Percentiles rank a stretch among this genome's conserved stretches.
phyloP scores from a whole-genome alignment of 2,329 filamentous ascomycete species.

The Colletotrichum camelliae region DNA sequence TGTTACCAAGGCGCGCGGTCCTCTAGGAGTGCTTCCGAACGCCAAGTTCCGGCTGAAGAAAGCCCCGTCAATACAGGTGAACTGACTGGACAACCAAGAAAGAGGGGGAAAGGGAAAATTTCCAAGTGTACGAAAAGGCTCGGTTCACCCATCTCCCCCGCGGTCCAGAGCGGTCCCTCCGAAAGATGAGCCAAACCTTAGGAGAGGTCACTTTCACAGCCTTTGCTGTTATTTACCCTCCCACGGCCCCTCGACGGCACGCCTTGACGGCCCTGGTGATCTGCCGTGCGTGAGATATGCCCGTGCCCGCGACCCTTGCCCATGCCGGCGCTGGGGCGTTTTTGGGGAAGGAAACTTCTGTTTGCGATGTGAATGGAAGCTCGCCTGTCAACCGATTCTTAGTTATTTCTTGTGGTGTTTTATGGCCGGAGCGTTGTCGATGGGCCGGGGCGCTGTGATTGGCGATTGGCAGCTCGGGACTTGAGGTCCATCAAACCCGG shows the following conservation, averaged over 20 bases:
- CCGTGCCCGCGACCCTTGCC: neutral
- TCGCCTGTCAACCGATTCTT: neutral
- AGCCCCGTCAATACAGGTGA: neutral
- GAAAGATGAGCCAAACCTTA: neutral
- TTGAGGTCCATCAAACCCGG: neutral
- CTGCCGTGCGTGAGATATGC: neutral
- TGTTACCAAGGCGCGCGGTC: neutral
- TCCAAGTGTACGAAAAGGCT: neutral
- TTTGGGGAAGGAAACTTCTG: neutral
- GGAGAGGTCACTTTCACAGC: rapidly evolving
- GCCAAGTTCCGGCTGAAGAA: neutral
- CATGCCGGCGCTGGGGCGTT: neutral
- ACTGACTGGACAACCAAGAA: neutral
- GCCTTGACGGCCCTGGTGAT: neutral
- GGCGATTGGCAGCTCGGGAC: neutral
- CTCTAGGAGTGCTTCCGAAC: neutral
- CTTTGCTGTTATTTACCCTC: neutral
- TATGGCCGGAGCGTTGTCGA: neutral
- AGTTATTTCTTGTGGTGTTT: neutral
- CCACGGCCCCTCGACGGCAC: neutral
- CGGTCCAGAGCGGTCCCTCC: neutral
- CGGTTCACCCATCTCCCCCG: neutral
- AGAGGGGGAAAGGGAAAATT: neutral
- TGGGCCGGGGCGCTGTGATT: neutral
- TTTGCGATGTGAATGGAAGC: neutral